Conservation (phyloP, 1,284 basidiomycete genomes). For the Ceratorhiza oryzae-sativae region DNA sequence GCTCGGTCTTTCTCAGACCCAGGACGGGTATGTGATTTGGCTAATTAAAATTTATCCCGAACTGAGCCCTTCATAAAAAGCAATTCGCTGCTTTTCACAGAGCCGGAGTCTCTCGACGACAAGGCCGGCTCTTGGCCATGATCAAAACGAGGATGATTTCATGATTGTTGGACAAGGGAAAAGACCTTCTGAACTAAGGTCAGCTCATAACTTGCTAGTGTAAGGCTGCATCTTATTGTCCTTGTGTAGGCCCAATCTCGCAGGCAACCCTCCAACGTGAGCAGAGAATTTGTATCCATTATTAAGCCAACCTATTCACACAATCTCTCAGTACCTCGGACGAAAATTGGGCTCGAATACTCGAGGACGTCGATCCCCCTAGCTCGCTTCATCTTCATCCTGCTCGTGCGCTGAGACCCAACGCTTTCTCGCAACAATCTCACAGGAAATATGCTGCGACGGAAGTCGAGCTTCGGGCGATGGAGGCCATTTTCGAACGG, state of each 20-base stretch:
- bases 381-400: not conserved
- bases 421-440: slow-evolving; percentile 52
- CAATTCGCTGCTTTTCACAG: not conserved
- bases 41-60: not conserved
- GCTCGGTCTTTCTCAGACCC: not conserved
- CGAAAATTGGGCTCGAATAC: slow-evolving; percentile 28
- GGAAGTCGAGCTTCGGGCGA: slow-evolving; percentile 57
- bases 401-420: slow-evolving; percentile 1
- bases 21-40: too few relatives aligned
- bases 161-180: slow-evolving; percentile 45
- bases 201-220: slow-evolving; percentile 39
- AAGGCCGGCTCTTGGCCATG: slow-evolving; percentile 66
- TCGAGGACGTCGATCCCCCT: slow-evolving; percentile 28
- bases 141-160: slow-evolving; percentile 58
- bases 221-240: slow-evolving; percentile 11
- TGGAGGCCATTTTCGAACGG: slow-evolving; percentile 63
- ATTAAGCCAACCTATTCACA: slow-evolving; percentile 44
- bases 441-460: slow-evolving; percentile 57
- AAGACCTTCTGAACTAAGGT: slow-evolving; percentile 41
- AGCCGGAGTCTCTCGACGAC: not conserved
- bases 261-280: slow-evolving; percentile 18
- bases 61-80: too few relatives aligned
- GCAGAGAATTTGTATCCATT: not conserved
- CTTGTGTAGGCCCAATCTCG: slow-evolving; percentile 23
- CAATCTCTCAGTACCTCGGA: slow-evolving; percentile 4